phyloP scores from a whole-genome alignment of 768 basidiomycete genomes.

The Trametes meyenii region DNA sequence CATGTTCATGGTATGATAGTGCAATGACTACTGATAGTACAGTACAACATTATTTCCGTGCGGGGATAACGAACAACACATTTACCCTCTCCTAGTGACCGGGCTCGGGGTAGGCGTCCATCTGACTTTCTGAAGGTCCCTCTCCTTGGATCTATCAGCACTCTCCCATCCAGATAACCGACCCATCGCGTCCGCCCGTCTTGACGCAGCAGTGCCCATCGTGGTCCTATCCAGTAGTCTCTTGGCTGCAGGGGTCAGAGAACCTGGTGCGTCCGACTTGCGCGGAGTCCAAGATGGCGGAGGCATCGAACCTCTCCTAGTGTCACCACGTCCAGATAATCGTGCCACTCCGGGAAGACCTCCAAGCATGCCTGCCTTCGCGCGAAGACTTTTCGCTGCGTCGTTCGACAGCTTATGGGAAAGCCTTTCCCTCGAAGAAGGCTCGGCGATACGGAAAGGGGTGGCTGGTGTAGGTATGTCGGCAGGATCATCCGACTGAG shows the following conservation, averaged over 20 bases:
- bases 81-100: conserved; percentile 39
- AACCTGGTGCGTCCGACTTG: conserved; percentile 69
- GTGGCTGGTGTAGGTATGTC: conserved; percentile 47
- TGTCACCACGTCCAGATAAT: conserved; percentile 41
- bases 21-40: not conserved
- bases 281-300: conserved; percentile 83
- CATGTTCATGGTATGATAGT: not conserved
- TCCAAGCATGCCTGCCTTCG: conserved; percentile 69
- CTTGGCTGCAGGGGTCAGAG: conserved; percentile 84
- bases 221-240: conserved; percentile 75
- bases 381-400: conserved; percentile 79
- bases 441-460: conserved; percentile 79
- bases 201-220: conserved; percentile 60
- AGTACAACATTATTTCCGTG: conserved; percentile 3
- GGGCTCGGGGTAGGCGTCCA: conserved; percentile 79
- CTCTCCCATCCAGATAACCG: conserved; percentile 58
- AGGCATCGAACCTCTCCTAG: conserved; percentile 64
- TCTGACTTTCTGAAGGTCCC: conserved; percentile 64
- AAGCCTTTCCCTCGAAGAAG: conserved; percentile 78
- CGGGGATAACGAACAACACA: not conserved
- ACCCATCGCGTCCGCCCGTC: conserved; percentile 72
- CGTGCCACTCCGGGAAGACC: conserved; percentile 42
- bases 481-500: conserved; percentile 56
- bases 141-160: conserved; percentile 48
- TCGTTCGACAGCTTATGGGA: conserved; percentile 80